Evolutionary conservation across 2,329 filamentous ascomycete genomes (phyloP).

Genomic region (Fusarium decemcellulare): DNA sequence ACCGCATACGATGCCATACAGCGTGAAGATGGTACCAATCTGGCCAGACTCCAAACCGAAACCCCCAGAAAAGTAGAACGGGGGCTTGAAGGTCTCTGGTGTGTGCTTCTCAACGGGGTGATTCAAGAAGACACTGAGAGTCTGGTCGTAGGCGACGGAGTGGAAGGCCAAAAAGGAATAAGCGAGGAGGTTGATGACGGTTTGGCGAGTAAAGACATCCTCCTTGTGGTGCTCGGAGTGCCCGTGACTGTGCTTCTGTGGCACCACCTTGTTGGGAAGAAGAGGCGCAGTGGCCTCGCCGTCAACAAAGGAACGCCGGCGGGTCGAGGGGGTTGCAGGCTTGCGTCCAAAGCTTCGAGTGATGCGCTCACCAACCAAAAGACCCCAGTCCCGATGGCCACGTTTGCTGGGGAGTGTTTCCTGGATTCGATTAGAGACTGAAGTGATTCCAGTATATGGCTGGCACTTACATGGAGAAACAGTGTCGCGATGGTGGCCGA

Average conservation of each 20-base stretch:
- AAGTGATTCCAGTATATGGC: neutral
- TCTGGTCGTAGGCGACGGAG: conserved; percentile 87
- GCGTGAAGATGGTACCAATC: conserved; percentile 89
- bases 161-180: conserved; percentile 89
- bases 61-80: conserved; percentile 86
- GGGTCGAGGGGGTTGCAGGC: conserved; percentile 46
- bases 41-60: conserved; percentile 80
- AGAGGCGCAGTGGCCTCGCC: conserved; percentile 71
- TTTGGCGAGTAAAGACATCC: conserved; percentile 79
- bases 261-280: conserved; percentile 55
- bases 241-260: conserved; percentile 40
- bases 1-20: conserved; percentile 85
- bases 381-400: conserved; percentile 79
- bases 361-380: conserved; percentile 79
- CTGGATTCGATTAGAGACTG: conserved; percentile 50
- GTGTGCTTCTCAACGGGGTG: conserved; percentile 74
- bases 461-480: conserved; percentile 75
- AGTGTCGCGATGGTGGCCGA: conserved; percentile 81
- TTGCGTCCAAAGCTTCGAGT: conserved; percentile 54
- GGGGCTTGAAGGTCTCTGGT: conserved; percentile 72
- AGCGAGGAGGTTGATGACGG: conserved; percentile 79
- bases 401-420: conserved; percentile 86
- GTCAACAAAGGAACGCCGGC: conserved; percentile 65
- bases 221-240: conserved; percentile 63
- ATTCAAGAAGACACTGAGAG: conserved; percentile 91